Conservation (phyloP, 2,329 filamentous ascomycete species). For the Davidsoniella virescens region DNA sequence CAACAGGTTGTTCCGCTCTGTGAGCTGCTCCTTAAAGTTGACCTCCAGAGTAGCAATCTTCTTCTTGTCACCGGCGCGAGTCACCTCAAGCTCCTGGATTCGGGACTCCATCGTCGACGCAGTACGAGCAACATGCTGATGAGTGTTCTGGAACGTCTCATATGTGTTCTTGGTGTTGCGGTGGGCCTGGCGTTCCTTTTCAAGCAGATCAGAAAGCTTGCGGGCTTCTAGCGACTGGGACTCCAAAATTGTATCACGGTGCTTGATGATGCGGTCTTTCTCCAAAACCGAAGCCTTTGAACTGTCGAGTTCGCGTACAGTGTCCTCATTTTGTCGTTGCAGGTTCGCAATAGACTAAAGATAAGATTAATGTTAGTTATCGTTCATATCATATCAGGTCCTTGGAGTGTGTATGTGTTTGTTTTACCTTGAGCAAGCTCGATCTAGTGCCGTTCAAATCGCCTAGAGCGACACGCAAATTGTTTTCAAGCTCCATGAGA, state of each 20-base stretch:
- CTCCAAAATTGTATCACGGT: conserved; percentile 77
- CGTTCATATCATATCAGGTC: background rate
- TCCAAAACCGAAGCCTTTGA: conserved; percentile 67
- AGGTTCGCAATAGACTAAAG: conserved; percentile 67
- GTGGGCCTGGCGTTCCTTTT: conserved; percentile 74
- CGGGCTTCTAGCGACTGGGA: conserved; percentile 73
- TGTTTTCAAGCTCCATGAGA: conserved; percentile 76
- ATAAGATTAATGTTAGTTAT: background rate
- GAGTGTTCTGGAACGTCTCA: conserved; percentile 74
- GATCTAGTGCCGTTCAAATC: conserved; percentile 76
- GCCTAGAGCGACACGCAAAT: conserved; percentile 70
- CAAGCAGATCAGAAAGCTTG: conserved; percentile 71
- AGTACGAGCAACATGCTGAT: conserved; percentile 73
- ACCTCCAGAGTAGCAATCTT: conserved; percentile 61
- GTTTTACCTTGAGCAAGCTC: conserved; percentile 58
- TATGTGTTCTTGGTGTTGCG: conserved; percentile 76
- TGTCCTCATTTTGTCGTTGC: conserved; percentile 74
- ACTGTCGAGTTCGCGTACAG: conserved; percentile 63
- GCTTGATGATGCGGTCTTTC: conserved; percentile 78
- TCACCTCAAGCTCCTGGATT: conserved; percentile 72
- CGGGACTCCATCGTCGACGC: conserved; percentile 72
- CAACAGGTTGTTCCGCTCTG: conserved; percentile 76
- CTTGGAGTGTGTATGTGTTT: background rate
- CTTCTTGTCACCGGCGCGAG: conserved; percentile 60
- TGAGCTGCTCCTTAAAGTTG: conserved; percentile 70